phyloP scores from a whole-genome alignment of 2,329 filamentous ascomycete species.

The Myriosclerotinia duriaeana region DNA sequence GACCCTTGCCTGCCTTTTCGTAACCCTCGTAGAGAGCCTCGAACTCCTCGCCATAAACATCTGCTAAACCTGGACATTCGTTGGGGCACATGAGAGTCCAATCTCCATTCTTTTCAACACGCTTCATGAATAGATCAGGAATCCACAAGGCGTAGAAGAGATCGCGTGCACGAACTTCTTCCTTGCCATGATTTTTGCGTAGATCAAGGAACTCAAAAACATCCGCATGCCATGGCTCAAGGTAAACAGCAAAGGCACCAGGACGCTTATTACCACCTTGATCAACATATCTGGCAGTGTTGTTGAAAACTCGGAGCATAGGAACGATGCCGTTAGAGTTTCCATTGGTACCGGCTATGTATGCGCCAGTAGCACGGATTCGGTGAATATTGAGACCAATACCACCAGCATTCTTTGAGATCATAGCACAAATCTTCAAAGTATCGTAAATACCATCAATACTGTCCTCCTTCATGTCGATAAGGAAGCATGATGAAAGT shows the following conservation, averaged over 20 bases:
- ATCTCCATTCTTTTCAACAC: slow-evolving; percentile 91
- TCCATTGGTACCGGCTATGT: slow-evolving; percentile 97
- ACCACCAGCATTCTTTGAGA: slow-evolving; percentile 98
- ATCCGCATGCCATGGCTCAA: slow-evolving; percentile 98
- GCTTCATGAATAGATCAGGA: slow-evolving; percentile 99
- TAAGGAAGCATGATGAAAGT: slow-evolving; percentile 96
- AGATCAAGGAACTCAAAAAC: slow-evolving; percentile 97
- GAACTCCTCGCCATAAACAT: slow-evolving; percentile 97
- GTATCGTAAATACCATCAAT: slow-evolving; percentile 99
- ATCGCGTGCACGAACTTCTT: slow-evolving; percentile 94
- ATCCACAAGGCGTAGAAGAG: slow-evolving; percentile 98
- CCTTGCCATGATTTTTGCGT: slow-evolving; percentile 98
- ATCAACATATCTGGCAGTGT: slow-evolving; percentile 97
- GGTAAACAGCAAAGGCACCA: slow-evolving; percentile 96
- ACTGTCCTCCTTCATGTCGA: slow-evolving; percentile 99
- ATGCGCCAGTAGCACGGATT: slow-evolving; percentile 95
- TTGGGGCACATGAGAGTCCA: slow-evolving; percentile 99
- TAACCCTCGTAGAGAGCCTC: slow-evolving; percentile 93
- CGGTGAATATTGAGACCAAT: slow-evolving; percentile 96
- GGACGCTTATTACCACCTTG: slow-evolving; percentile 99
- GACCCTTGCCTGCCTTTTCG: slow-evolving; percentile 82
- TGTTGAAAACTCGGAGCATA: slow-evolving; percentile 99
- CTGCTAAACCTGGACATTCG: slow-evolving; percentile 90
- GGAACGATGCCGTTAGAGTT: slow-evolving; percentile 96
- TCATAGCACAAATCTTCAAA: slow-evolving; percentile 98